Evolutionary conservation across 306 rosid species (phyloP), one percentile per base, ranked within the genome.

Genomic region (Cucumis melo): DNA sequence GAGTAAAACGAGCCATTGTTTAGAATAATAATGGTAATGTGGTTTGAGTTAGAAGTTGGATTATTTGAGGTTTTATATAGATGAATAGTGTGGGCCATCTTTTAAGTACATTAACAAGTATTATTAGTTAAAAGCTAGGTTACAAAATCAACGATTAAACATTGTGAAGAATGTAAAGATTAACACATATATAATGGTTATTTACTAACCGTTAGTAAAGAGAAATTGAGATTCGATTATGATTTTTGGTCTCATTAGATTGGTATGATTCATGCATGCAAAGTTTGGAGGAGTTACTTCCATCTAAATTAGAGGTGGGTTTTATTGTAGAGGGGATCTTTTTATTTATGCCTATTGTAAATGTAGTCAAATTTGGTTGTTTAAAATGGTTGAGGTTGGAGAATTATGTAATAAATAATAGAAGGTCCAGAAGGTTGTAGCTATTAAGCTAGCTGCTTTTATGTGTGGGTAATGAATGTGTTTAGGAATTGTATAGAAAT

Each of bases 311-410:
- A 21, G 75, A 70, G 75, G 75, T 27, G 74, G 53, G 55, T 21
- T 67, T 67, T 42, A 16, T 42, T 41, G 34, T 20, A 20, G 53
- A 41, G 32, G 46, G 55, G 6, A 12, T 13, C 6, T 23, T 16
- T 16, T 67, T 10, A 41, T 67, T 67, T 41, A 67, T 11, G 74
- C n/a, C 29, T 5, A 1, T 21, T 16, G 55, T 67, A 67, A 67
- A 67, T 67, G 74, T 67, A 11, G 74, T 44, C 55, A 67, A 67
- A 67, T 41, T 67, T 67, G 36, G 74, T 67, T 12, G 74, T 42
- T 67, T 42, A 21, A 20, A 42, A 32, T 15, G 48, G 72, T 64
- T 64, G 48, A 10, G 72, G 5, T 64, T 36, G 24, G 48, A 63
- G 21, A 5, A 5, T 42, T 21, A 36, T n/a, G 55, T 21, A 21